Conservation (phyloP, 1,284 basidiomycete genomes). For the Ganoderma lingzhi region DNA sequence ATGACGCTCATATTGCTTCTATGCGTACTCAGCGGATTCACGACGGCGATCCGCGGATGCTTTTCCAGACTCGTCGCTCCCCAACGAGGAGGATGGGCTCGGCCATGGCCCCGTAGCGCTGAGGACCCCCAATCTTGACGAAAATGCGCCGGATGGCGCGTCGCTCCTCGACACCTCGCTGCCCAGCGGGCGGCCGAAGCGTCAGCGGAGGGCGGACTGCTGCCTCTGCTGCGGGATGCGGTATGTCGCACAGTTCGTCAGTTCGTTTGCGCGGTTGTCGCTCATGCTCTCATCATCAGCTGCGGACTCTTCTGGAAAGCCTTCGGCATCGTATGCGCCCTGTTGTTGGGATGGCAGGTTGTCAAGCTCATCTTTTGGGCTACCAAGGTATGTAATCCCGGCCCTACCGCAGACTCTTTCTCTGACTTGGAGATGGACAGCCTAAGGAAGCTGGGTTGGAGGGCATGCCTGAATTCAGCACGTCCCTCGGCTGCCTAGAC, state of each 20-base stretch:
- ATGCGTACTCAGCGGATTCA: background rate
- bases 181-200: slow-evolving; percentile 39
- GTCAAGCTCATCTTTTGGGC: slow-evolving; percentile 58
- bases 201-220: slow-evolving; percentile 48
- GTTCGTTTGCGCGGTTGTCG: background rate
- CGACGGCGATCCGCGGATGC: background rate
- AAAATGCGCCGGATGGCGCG: slow-evolving; percentile 39
- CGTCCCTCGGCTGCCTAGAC: slow-evolving; percentile 56
- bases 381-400: slow-evolving; percentile 44
- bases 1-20: background rate
- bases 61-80: slow-evolving; percentile 50
- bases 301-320: slow-evolving; percentile 64
- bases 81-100: slow-evolving; percentile 51
- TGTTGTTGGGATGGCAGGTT: slow-evolving; percentile 52
- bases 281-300: slow-evolving; percentile 39
- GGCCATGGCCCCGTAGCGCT: slow-evolving; percentile 46
- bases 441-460: slow-evolving; percentile 59
- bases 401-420: background rate
- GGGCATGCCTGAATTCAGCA: slow-evolving; percentile 60
- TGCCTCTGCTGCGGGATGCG: slow-evolving; percentile 63
- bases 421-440: slow-evolving; percentile 39
- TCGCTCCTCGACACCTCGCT: slow-evolving; percentile 50
- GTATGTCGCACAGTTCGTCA: slow-evolving; percentile 42
- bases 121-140: slow-evolving; percentile 42
- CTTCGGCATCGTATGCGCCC: slow-evolving; percentile 54